Conservation (phyloP, 108 stramenopile species). For the Chaetoceros tenuissimus region DNA sequence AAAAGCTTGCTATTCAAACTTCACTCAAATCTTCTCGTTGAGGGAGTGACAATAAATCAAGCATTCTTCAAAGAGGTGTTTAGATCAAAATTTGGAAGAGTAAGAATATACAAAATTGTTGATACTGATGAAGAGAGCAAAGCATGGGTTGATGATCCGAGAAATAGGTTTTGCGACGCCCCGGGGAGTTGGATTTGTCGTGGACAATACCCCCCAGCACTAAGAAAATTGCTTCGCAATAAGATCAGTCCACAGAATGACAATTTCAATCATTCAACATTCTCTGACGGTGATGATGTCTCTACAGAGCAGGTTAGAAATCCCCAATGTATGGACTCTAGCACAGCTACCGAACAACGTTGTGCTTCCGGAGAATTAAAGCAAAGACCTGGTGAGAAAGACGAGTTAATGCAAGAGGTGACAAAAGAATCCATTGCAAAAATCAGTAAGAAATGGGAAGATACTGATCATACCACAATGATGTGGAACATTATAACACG, state of each 20-base stretch:
- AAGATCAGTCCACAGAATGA: conserved; percentile 65
- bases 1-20: conserved; percentile 89
- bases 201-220: conserved; percentile 85
- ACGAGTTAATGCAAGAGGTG: not conserved
- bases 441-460: conserved; percentile 74
- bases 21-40: conserved; percentile 67
- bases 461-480: conserved; percentile 71
- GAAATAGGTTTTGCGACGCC: conserved; percentile 69
- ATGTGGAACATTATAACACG: conserved; percentile 79
- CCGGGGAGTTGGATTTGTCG: conserved; percentile 87
- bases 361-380: not conserved
- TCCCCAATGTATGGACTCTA: not conserved
- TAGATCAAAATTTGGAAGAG: conserved; percentile 93
- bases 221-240: conserved; percentile 48
- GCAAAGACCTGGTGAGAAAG: not conserved
- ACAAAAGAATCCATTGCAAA: conserved; percentile 31
- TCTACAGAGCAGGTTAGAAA: no score
- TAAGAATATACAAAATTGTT: conserved; percentile 91
- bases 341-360: not conserved
- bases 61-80: conserved; percentile 79
- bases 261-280: not conserved
- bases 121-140: conserved; percentile 72
- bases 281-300: not conserved
- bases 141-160: conserved; percentile 62
- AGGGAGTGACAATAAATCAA: conserved; percentile 66